These are phyloP conservation scores for Zychaea mexicana DNA, from an alignment of 371 early-diverging fungal genomes.

Conservation along the genomic window DNA sequence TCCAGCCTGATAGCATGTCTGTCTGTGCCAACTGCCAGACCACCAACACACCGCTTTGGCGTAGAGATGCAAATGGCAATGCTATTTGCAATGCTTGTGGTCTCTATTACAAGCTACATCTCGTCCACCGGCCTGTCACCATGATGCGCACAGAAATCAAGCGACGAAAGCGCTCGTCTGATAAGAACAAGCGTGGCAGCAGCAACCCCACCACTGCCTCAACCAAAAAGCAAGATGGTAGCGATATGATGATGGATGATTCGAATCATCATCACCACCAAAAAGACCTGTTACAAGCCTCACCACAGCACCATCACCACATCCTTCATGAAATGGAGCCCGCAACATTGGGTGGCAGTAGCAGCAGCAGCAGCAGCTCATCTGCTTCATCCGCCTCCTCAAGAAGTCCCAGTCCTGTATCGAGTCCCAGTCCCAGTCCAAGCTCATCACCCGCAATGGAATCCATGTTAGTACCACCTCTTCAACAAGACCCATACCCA, in stretches of 20 bases:
- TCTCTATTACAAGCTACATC: constrained; percentile 76
- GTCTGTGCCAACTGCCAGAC: constrained; percentile 77
- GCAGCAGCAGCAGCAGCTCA: neutral
- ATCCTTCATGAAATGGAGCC: no score
- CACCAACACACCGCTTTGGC: constrained; percentile 81
- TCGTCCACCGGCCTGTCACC: constrained; percentile 55
- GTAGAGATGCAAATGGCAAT: constrained; percentile 68
- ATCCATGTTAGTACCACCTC: constrained; percentile 5
- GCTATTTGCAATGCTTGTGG: constrained; percentile 85
- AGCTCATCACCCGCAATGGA: constrained; percentile 5
- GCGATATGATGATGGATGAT: neutral
- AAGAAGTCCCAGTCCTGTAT: neutral
- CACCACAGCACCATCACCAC: neutral
- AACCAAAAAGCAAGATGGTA: neutral
- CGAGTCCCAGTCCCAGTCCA: constrained; percentile 4
- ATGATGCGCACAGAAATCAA: constrained; percentile 62
- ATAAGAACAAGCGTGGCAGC: constrained; percentile 7
- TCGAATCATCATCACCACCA: neutral
- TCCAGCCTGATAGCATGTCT: constrained; percentile 4
- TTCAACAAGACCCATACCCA: constrained; percentile 4
- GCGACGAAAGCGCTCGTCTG: constrained; percentile 48
- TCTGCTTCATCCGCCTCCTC: neutral
- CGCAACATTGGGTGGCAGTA: neutral
- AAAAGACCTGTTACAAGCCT: neutral
- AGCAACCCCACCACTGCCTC: no score